These are phyloP conservation scores for Rutstroemia sp. DNA, from an alignment of 2,329 filamentous ascomycete species.

Conservation along the genomic window DNA sequence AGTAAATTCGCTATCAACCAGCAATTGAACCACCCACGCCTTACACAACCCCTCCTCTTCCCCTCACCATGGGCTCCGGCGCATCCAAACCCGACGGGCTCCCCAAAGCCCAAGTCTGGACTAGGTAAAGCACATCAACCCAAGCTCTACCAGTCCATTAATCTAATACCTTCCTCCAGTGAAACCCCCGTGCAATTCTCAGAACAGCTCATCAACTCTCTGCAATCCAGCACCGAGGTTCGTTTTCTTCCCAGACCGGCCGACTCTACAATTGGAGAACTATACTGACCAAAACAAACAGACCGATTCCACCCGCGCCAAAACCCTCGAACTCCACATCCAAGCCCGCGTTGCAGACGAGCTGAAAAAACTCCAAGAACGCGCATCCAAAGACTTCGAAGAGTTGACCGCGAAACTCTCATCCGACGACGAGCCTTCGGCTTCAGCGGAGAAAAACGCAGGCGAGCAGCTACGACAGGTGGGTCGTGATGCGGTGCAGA, in stretches of 20 bases:
- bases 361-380: constrained; percentile 69
- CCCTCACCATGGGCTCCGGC: constrained; percentile 26
- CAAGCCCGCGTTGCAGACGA: constrained; percentile 81
- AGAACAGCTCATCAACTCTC: constrained; percentile 70
- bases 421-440: constrained; percentile 14
- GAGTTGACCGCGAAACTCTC: constrained; percentile 60
- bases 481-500: constrained; percentile 44
- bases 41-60: constrained; percentile 6
- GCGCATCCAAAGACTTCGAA: constrained; percentile 62
- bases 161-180: constrained; percentile 31
- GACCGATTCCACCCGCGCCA: constrained; percentile 83
- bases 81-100: constrained; percentile 24
- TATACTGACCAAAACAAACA: constrained; percentile 33
- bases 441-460: constrained; percentile 18
- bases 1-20: background rate
- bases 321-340: constrained; percentile 77
- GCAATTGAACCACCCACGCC: constrained; percentile 1
- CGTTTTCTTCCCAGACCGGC: constrained; percentile 18
- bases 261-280: background rate
- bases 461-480: constrained; percentile 29
- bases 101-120: constrained; percentile 26
- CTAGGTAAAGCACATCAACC: constrained; percentile 16
- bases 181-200: constrained; percentile 65
- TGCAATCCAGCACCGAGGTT: constrained; percentile 85
- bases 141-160: background rate